A percentile compares a stretch with the other conserved stretches of the same genome.
phyloP scores from a whole-genome alignment of 2,329 filamentous ascomycete genomes.

The Penicillium janthinellum region DNA sequence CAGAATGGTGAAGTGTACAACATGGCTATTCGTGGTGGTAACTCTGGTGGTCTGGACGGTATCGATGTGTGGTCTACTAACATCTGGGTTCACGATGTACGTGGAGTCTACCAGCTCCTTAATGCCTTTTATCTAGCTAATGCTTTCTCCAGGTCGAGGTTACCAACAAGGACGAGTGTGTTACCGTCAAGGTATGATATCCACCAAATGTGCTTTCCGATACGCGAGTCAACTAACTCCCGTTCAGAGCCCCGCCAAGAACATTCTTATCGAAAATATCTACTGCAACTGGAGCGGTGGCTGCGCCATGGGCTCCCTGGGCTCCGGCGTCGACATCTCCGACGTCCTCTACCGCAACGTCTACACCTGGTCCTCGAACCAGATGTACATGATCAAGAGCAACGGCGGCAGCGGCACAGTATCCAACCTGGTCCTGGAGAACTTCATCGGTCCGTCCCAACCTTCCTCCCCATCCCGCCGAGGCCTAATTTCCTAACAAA shows the following conservation, averaged over 20 bases:
- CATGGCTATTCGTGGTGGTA: conserved; percentile 56
- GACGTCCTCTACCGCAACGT: conserved; percentile 59
- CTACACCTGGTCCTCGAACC: conserved; percentile 62
- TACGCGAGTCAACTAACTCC: background rate
- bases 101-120: conserved; percentile 3
- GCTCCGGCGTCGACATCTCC: conserved; percentile 52
- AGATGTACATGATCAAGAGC: conserved; percentile 66
- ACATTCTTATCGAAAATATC: conserved; percentile 61
- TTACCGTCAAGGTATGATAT: conserved; percentile 54
- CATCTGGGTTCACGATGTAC: conserved; percentile 59
- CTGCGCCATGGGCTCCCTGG: conserved; percentile 60
- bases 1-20: conserved; percentile 58
- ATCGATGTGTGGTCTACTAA: conserved; percentile 59
- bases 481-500: background rate
- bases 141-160: conserved; percentile 49
- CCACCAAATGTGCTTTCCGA: no score
- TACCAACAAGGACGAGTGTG: conserved; percentile 65
- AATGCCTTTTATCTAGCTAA: background rate
- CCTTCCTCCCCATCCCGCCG: background rate
- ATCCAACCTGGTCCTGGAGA: conserved; percentile 54
- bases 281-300: conserved; percentile 66
- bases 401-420: conserved; percentile 60
- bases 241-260: conserved; percentile 49
- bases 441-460: conserved; percentile 52
- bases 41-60: conserved; percentile 58